Evolutionary conservation across 768 basidiomycete genomes (phyloP).

Genomic region (Boletus subcaerulescens): DNA sequence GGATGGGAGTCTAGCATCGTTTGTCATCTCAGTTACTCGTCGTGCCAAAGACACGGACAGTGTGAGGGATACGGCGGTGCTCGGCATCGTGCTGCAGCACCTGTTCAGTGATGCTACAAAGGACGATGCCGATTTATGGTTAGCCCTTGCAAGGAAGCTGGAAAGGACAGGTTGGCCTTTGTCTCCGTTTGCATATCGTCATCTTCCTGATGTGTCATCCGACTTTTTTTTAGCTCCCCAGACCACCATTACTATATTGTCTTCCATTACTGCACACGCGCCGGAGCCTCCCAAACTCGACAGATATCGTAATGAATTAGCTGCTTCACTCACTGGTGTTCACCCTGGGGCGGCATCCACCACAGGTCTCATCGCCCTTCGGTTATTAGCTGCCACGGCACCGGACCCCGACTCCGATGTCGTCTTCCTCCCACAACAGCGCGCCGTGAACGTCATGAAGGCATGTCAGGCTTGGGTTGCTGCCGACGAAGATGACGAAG

Average conservation of each 20-base stretch:
- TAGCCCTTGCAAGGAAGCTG: constrained; percentile 60
- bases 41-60: constrained; percentile 39
- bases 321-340: constrained; percentile 73
- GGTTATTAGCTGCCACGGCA: constrained; percentile 67
- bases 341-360: constrained; percentile 58
- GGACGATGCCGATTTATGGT: constrained; percentile 75
- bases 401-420: constrained; percentile 78
- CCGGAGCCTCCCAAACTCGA: constrained; percentile 72
- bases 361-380: constrained; percentile 66
- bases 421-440: constrained; percentile 77
- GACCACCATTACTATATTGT: constrained; percentile 63
- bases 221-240: constrained; percentile 53
- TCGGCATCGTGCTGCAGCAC: constrained; percentile 60
- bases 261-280: constrained; percentile 56
- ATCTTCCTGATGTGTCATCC: not conserved
- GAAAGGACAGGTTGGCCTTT: constrained; percentile 55
- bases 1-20: constrained; percentile 24
- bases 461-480: constrained; percentile 81
- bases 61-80: constrained; percentile 53
- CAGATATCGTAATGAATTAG: constrained; percentile 86
- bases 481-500: constrained; percentile 48
- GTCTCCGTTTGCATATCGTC: not conserved
- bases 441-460: constrained; percentile 86
- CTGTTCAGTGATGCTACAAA: constrained; percentile 55
- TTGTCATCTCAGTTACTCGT: constrained; percentile 34